phyloP scores from a whole-genome alignment of 1,284 basidiomycete species.

The Kwoniella shivajii region DNA sequence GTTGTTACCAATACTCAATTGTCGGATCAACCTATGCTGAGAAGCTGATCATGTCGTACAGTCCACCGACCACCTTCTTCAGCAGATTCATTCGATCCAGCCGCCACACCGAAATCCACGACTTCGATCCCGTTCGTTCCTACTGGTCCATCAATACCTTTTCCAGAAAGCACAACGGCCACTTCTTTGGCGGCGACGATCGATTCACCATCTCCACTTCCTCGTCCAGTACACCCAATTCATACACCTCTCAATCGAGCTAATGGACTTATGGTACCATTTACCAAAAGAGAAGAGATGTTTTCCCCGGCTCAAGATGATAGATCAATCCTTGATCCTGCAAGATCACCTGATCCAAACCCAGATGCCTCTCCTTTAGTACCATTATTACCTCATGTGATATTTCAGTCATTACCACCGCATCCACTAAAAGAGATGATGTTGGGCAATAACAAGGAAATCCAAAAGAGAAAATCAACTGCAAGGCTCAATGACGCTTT shows the following conservation, averaged over 20 bases:
- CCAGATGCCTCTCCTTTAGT: conserved; percentile 5
- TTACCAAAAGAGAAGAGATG: neutral
- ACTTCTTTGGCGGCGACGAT: conserved; percentile 10
- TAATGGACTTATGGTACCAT: neutral
- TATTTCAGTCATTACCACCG: conserved; percentile 3
- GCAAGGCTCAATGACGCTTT: conserved; percentile 17
- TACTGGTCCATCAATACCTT: neutral
- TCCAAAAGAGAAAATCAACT: conserved; percentile 4
- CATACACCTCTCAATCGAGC: conserved; percentile 7
- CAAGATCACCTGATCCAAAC: conserved; percentile 16
- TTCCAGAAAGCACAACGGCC: neutral
- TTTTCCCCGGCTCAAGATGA: conserved; percentile 32
- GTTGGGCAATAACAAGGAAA: neutral
- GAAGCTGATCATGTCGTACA: no score
- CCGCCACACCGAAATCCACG: conserved; percentile 12
- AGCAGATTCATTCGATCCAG: conserved; percentile 10
- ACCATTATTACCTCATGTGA: neutral
- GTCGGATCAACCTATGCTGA: no score
- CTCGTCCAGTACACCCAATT: conserved; percentile 8
- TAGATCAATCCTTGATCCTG: conserved; percentile 26
- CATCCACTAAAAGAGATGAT: neutral
- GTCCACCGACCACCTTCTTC: conserved; percentile 7
- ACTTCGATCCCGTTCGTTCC: neutral
- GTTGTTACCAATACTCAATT: no score
- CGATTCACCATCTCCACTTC: conserved; percentile 13